Base-by-base conservation (phyloP, 2,329 filamentous ascomycete species). In the Trichoderma pleuroti region DNA sequence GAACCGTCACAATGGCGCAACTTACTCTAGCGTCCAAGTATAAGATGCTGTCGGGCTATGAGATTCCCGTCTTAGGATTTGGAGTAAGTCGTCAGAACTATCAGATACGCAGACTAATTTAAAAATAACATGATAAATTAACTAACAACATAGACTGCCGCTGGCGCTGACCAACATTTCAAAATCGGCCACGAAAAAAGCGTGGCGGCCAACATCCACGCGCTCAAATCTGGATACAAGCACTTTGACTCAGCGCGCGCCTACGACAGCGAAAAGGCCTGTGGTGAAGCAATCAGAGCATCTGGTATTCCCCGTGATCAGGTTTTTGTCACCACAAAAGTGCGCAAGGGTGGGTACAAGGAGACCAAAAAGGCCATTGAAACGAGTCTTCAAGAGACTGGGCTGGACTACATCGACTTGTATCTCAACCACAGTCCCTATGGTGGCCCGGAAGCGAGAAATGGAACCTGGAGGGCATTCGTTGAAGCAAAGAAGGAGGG, bases 251-350 rank as follows among this genome's bases (percentile, higher is more conserved):
- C 90, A 1, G 92, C 91, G 0, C 80, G 82, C 39, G 74, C 80
- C 78, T 94, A 93, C 78, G 86, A 80, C 66, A 94, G 93, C 75
- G 92, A 93, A 76, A 77, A 80, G 14, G 84, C 90, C 76, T 90
- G 93, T 60, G 90, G 91, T 4, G 81, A 86, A 65, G 91, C 91
- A 1, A 79, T 93, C n/a, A 81, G 81, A 28, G 77, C 86, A 70
- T 89, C 86, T 3, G 84, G 84, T 0, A 73, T 93, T 7, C 80
- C 84, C 6, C 86, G 89, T 36, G 80, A 84, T 18, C 84, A 92
- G 10, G 76, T 93, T 62, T 93, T 91, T 78, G 79, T 93, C 49
- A 93, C 91, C 0, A 91, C 89, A 71, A 94, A 94, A 81, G 87
- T 93, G 39, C 81, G 86, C 74, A 90, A 88, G 78, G 84, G 92